Evolutionary conservation across 1,284 basidiomycete genomes (phyloP), one percentile per base, ranked within the genome.

Genomic region (Neonothopanus nambi): DNA sequence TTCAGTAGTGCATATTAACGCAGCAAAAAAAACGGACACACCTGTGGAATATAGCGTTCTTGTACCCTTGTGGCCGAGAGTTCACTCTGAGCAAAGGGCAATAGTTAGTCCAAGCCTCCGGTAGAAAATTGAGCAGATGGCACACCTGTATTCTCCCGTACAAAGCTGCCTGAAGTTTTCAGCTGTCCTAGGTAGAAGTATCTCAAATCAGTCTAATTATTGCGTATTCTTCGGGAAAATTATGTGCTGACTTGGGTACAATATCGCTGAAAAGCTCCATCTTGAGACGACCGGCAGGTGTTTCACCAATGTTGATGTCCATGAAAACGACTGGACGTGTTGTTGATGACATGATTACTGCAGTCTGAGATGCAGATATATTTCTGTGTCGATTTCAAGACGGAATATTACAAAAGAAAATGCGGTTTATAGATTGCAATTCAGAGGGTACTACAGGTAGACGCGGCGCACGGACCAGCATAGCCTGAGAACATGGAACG

Each of bases 91-190:
- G 18, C 36, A 39, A 23, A 36, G 20, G 43, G n/a, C 26, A 40
- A 4, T 26, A 12, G 39, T 18, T 48, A 15, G 21, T 21, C 23
- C 45, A 41, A n/a, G 33, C 35, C 11, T 28, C 23, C 36, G 12
- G 35, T 50, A 33, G 33, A 13, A 51, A 33, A 17, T 68, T 55
- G 54, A 5, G 24, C 17, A 33, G 15, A 13, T n/a, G 26, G 21
- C 50, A 30, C 41, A 93, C 91, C 93, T 82, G 71, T 87, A 92
- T 73, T 98, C 95, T 28, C 97, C 96, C 0, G 96, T 98, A 67
- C 96, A 98, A 18, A 98, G 76, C 64, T 98, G 95, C 55, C 96
- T 80, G 65, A 99, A 99, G 76, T 99, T 99, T 73, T 99, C 97
- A 1, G 94, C 92, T 0, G 96, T 98, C 65, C 91, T 93, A 60